Conservation (phyloP, 2,329 filamentous ascomycete species). For the Ascochyta fabae region DNA sequence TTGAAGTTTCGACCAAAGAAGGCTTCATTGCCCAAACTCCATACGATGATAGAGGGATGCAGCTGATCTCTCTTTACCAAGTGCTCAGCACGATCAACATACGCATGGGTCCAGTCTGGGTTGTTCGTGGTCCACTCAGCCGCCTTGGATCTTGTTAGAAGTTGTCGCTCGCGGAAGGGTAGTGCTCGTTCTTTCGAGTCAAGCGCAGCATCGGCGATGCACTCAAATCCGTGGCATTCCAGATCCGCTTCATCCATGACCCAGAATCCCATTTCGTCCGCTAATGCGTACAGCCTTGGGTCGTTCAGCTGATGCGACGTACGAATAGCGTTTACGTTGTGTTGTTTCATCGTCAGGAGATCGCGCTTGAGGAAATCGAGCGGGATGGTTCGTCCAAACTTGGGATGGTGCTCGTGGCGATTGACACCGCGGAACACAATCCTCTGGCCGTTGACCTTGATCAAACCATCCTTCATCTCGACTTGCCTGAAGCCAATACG, state of each 20-base stretch:
- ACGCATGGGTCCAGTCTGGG: conserved; percentile 66
- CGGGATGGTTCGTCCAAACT: conserved; percentile 67
- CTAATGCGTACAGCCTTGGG: conserved; percentile 64
- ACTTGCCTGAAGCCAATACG: conserved; percentile 69
- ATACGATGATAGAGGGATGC: conserved; percentile 72
- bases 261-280: conserved; percentile 71
- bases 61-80: conserved; percentile 74
- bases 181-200: conserved; percentile 45
- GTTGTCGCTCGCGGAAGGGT: conserved; percentile 67
- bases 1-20: conserved; percentile 73
- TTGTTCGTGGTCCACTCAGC: conserved; percentile 68
- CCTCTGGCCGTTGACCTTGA: conserved; percentile 67
- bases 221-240: conserved; percentile 56
- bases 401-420: conserved; percentile 73
- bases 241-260: conserved; percentile 64
- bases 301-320: conserved; percentile 74
- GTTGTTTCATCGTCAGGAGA: conserved; percentile 70
- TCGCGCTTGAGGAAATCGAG: conserved; percentile 67
- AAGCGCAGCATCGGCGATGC: conserved; percentile 42
- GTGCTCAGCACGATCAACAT: conserved; percentile 70
- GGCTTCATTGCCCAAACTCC: conserved; percentile 76
- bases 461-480: conserved; percentile 65
- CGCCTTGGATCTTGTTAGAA: conserved; percentile 60
- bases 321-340: conserved; percentile 75
- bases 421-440: conserved; percentile 71